phyloP scores from a whole-genome alignment of 2,329 filamentous ascomycete genomes.

The Rhynchosporium graminicola region DNA sequence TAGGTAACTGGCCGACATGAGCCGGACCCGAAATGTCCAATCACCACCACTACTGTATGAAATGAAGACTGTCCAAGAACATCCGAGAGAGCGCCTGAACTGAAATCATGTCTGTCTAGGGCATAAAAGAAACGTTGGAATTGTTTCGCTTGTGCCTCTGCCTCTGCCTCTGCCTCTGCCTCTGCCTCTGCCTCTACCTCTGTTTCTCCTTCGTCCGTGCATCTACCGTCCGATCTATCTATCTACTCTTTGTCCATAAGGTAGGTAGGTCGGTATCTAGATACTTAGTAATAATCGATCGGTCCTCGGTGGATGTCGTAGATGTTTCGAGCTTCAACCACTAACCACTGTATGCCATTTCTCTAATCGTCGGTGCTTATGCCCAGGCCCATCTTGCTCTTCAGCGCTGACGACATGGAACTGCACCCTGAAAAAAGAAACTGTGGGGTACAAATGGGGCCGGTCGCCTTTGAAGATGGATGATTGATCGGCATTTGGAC shows the following conservation, averaged over 20 bases:
- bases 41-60: no score
- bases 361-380: no score
- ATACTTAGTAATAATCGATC: no score
- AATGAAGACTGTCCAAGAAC: neutral
- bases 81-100: neutral
- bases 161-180: neutral
- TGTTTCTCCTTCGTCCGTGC: neutral
- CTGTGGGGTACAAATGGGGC: conserved; percentile 1
- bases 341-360: no score
- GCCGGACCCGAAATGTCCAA: no score
- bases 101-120: no score
- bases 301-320: no score
- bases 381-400: no score
- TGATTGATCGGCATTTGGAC: neutral
- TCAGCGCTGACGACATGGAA: neutral
- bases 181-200: neutral
- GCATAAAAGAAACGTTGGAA: conserved; percentile 5
- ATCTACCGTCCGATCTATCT: neutral
- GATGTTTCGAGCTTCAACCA: no score
- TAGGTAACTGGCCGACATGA: no score
- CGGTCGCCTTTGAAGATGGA: neutral
- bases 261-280: no score
- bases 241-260: neutral
- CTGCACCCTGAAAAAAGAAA: neutral
- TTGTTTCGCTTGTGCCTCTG: neutral